phyloP scores from a whole-genome alignment of 352 stramenopile genomes.

The Phytophthora pini region DNA sequence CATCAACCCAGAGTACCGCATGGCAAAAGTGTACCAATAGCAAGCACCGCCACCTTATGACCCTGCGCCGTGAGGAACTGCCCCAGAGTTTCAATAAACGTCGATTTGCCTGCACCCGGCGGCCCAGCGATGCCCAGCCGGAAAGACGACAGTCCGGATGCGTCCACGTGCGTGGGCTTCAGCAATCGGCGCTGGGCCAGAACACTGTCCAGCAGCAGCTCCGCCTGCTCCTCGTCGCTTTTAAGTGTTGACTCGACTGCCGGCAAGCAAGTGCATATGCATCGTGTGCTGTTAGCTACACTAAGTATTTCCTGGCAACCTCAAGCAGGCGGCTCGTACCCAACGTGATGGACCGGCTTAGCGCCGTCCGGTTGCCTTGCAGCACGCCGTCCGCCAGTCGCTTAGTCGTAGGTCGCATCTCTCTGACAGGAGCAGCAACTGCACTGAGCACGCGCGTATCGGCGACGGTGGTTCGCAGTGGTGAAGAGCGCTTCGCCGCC shows the following conservation, averaged over 20 bases:
- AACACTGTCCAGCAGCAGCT: constrained; percentile 88
- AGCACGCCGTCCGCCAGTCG: constrained; percentile 64
- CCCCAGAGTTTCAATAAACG: constrained; percentile 97
- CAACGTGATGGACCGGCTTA: constrained; percentile 80
- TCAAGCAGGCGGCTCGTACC: constrained; percentile 38
- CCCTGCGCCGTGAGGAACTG: constrained; percentile 81
- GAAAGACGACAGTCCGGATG: constrained; percentile 61
- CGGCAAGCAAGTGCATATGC: background rate
- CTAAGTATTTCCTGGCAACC: constrained; percentile 5
- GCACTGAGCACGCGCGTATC: constrained; percentile 1
- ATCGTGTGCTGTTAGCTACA: background rate
- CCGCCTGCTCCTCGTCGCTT: constrained; percentile 80
- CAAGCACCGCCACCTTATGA: constrained; percentile 94
- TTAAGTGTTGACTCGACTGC: constrained; percentile 84
- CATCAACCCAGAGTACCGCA: background rate
- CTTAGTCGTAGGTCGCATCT: constrained; percentile 54
- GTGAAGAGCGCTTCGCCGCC: background rate
- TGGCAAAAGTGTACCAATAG: constrained; percentile 67
- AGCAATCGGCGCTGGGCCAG: constrained; percentile 63
- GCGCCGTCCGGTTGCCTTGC: constrained; percentile 59
- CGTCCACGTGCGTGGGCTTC: constrained; percentile 32
- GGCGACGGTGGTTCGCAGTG: background rate
- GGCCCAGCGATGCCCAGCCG: constrained; percentile 92
- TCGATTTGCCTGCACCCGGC: constrained; percentile 97
- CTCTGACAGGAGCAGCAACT: background rate